These are phyloP conservation scores for Kuraishia cidri DNA, from an alignment of 805 yeast species.

Conservation along the genomic window DNA sequence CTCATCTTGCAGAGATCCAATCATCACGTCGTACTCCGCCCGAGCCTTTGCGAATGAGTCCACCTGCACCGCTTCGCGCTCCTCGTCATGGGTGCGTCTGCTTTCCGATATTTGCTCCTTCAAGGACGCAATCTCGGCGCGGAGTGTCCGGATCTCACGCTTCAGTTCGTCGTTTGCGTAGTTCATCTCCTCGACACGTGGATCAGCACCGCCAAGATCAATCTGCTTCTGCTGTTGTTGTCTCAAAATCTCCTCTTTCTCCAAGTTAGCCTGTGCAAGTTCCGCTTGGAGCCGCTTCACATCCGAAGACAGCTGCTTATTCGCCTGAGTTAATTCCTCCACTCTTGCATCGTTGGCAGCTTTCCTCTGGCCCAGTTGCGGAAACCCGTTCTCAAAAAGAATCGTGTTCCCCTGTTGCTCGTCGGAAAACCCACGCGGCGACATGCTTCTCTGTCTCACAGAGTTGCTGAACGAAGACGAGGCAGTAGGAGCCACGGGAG, in stretches of 20 bases:
- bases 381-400: too few species aligned
- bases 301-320: neutral
- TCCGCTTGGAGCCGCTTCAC: neutral
- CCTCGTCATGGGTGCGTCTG: neutral
- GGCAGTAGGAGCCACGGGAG: too few species aligned
- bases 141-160: neutral
- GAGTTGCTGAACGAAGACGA: neutral
- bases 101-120: neutral
- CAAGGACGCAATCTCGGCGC: neutral
- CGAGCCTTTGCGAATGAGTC: neutral
- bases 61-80: constrained; percentile 1
- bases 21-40: neutral
- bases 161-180: neutral
- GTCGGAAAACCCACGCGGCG: too few species aligned
- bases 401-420: too few species aligned
- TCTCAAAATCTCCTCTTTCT: too few species aligned
- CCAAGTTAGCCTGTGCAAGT: neutral
- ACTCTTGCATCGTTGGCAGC: neutral
- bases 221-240: too few species aligned
- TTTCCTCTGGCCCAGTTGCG: too few species aligned
- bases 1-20: constrained; percentile 1
- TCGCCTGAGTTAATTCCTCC: neutral
- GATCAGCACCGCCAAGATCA: neutral
- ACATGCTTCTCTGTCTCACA: neutral
- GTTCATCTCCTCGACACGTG: neutral